phyloP scores from a whole-genome alignment of 75 land plant species.

The Isoetes taiwanensis region DNA sequence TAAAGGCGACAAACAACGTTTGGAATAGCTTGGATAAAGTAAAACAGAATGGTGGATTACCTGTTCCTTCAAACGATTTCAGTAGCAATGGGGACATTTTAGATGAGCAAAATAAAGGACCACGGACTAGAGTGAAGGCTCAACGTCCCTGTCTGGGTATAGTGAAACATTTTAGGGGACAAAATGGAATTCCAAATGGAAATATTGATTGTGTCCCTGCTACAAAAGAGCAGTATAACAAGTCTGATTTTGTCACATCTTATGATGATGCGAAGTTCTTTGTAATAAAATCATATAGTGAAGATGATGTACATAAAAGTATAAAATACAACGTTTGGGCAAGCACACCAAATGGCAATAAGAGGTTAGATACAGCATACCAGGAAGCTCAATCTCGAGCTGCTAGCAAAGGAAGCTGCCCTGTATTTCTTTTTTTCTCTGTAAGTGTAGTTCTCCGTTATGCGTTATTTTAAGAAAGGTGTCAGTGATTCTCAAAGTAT shows the following conservation, averaged over 20 bases:
- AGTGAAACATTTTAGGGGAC: too few species aligned
- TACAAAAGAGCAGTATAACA: slow-evolving; percentile 31
- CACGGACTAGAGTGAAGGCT: slow-evolving; percentile 51
- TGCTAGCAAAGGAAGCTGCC: slow-evolving; percentile 32
- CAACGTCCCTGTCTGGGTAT: too few species aligned
- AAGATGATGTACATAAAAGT: slow-evolving; percentile 60
- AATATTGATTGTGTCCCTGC: background rate
- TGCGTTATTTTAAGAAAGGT: background rate
- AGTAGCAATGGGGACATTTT: slow-evolving; percentile 67
- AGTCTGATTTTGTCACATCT: slow-evolving; percentile 32
- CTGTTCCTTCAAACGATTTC: slow-evolving; percentile 30
- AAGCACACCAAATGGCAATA: slow-evolving; percentile 59
- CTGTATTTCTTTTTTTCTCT: slow-evolving; percentile 49
- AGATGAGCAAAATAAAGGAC: slow-evolving; percentile 82
- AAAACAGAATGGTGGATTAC: slow-evolving; percentile 46
- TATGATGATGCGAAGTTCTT: slow-evolving; percentile 44
- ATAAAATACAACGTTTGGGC: slow-evolving; percentile 63
- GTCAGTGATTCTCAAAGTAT: background rate
- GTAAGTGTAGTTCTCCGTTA: slow-evolving; percentile 11
- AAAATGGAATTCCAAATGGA: too few species aligned
- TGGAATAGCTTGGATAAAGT: slow-evolving; percentile 33
- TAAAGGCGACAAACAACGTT: too few species aligned
- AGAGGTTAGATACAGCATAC: slow-evolving; percentile 42
- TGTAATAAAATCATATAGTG: slow-evolving; percentile 59
- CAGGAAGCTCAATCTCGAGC: slow-evolving; percentile 28